Evolutionary conservation across 768 basidiomycete genomes (phyloP).

Genomic region (Trametes elegans): DNA sequence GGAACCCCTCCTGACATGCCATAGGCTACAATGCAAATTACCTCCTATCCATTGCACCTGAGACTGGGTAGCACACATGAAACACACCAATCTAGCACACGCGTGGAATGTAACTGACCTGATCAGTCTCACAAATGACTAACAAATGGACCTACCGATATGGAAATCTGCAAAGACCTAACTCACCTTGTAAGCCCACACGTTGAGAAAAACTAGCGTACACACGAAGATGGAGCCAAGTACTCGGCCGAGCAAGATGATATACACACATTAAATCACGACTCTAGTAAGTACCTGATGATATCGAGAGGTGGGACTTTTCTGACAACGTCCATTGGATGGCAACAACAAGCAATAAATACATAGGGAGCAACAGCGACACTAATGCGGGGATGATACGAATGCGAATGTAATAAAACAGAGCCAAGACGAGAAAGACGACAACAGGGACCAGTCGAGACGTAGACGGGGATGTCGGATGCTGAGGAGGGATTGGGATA

Average conservation of each 20-base stretch:
- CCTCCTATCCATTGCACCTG: too few relatives aligned
- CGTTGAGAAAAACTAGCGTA: too few relatives aligned
- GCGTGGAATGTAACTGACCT: too few relatives aligned
- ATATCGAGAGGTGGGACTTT: conserved; percentile 1
- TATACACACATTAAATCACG: background rate
- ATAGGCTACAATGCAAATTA: too few relatives aligned
- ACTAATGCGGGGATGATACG: conserved; percentile 1
- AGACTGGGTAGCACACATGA: too few relatives aligned
- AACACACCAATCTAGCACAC: background rate
- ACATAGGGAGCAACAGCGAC: conserved; percentile 11
- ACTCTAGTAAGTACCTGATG: background rate
- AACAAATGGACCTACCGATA: too few relatives aligned
- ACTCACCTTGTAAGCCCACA: too few relatives aligned
- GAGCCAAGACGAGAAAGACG: conserved; percentile 7
- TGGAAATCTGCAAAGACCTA: too few relatives aligned
- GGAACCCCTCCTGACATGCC: too few relatives aligned
- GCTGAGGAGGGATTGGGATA: background rate
- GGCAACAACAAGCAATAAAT: conserved; percentile 15
- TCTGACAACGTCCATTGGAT: conserved; percentile 5
- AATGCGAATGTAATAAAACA: conserved; percentile 17
- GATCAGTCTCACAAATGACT: too few relatives aligned
- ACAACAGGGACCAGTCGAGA: conserved; percentile 17
- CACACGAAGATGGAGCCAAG: too few relatives aligned
- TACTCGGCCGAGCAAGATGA: background rate
- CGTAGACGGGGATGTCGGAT: conserved; percentile 2